Conservation (phyloP, 495 filamentous ascomycete genomes). For the Trichoderma asperelloides region DNA sequence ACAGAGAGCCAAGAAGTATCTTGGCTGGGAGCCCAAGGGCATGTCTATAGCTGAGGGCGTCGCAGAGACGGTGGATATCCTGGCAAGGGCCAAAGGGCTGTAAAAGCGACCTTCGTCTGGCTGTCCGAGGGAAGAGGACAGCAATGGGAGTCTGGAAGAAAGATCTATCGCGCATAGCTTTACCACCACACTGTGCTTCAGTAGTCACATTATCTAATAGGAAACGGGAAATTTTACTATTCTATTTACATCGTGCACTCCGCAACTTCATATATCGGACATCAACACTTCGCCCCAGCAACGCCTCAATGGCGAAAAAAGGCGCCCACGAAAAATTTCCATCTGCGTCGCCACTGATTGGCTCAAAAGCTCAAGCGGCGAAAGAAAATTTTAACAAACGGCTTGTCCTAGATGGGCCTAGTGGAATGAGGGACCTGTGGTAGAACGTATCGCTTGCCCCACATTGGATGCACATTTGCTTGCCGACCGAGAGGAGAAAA, state of each 20-base stretch:
- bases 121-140: background rate
- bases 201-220: background rate
- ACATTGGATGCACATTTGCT: background rate
- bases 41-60: conserved; percentile 43
- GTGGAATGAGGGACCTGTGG: background rate
- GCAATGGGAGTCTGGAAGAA: background rate
- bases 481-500: background rate
- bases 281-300: background rate
- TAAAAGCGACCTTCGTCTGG: background rate
- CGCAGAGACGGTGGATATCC: conserved; percentile 39
- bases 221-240: background rate
- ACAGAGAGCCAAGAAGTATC: conserved; percentile 45
- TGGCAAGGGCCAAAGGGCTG: conserved; percentile 33
- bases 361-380: background rate
- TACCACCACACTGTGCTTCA: too few relatives aligned
- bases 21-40: conserved; percentile 51
- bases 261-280: background rate
- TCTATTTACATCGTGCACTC: background rate
- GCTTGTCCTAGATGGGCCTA: background rate
- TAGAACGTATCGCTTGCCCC: conserved; percentile 4
- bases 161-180: too few relatives aligned
- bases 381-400: conserved; percentile 4
- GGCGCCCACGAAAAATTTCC: background rate
- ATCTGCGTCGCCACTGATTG: background rate
- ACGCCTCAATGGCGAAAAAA: background rate